phyloP scores from a whole-genome alignment of 805 yeast species.

The Saccharomycopsis schoenii region DNA sequence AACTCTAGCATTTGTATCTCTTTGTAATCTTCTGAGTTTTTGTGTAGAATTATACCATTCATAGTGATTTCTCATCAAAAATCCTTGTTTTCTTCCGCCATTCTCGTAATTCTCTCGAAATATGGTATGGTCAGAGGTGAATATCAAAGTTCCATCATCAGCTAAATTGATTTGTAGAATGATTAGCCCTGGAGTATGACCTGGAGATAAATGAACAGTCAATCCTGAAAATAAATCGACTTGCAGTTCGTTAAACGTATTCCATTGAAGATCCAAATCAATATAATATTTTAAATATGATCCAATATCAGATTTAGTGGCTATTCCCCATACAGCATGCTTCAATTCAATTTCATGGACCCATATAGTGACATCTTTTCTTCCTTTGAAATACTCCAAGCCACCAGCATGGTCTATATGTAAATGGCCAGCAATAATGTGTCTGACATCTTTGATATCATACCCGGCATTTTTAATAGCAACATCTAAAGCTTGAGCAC shows the following conservation, averaged over 20 bases:
- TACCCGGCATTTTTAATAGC: conserved; percentile 7
- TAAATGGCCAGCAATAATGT: conserved; percentile 11
- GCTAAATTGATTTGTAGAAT: conserved; percentile 3
- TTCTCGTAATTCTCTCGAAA: conserved; percentile 8
- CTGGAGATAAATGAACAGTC: conserved; percentile 7
- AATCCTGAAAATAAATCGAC: conserved; percentile 10
- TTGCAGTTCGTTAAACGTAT: conserved; percentile 7
- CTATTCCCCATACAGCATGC: conserved; percentile 12
- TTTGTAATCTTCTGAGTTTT: conserved; percentile 8
- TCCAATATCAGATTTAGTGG: conserved; percentile 7
- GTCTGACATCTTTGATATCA: conserved; percentile 7
- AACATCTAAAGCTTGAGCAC: conserved; percentile 2
- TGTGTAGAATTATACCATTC: conserved; percentile 11
- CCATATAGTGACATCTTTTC: conserved; percentile 10
- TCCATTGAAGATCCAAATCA: conserved; percentile 12
- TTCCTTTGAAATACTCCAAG: conserved; percentile 7
- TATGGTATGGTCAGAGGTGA: conserved; percentile 4
- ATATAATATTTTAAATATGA: conserved; percentile 7
- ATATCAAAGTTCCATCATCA: conserved; percentile 5
- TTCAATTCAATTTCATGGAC: conserved; percentile 10
- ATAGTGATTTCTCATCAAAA: conserved; percentile 7
- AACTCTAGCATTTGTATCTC: conserved; percentile 10
- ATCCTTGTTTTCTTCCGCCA: conserved; percentile 9
- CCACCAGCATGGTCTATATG: conserved; percentile 15
- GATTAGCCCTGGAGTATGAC: conserved; percentile 9